Conservation (phyloP, 2,329 filamentous ascomycete genomes). For the Plectosphaerella cucumerina region DNA sequence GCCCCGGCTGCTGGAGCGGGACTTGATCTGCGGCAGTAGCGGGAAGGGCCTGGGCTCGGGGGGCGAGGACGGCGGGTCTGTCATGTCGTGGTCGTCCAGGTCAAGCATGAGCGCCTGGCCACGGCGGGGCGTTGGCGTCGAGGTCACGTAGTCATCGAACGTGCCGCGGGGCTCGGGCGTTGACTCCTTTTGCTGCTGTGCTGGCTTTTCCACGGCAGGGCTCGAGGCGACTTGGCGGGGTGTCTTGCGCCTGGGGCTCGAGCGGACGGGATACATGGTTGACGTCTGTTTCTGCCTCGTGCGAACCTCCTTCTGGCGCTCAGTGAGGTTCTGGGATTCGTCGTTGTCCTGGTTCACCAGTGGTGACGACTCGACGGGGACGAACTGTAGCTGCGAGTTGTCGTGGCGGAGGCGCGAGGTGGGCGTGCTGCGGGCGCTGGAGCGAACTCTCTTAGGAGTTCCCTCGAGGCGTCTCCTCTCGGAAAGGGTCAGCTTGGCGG, state of each 20-base stretch:
- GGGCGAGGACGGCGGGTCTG: constrained; percentile 55
- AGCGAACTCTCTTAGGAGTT: constrained; percentile 14
- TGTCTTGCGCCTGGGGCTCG: constrained; percentile 36
- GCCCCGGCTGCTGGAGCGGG: constrained; percentile 37
- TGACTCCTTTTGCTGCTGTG: constrained; percentile 22
- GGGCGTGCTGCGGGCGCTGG: constrained; percentile 2
- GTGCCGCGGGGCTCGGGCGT: constrained; percentile 41
- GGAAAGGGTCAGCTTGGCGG: constrained; percentile 25
- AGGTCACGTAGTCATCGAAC: constrained; percentile 51
- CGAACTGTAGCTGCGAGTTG: constrained; percentile 78
- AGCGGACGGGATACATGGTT: constrained; percentile 64
- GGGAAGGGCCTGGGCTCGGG: constrained; percentile 50
- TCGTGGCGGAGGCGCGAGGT: constrained; percentile 64
- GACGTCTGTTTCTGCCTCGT: constrained; percentile 64
- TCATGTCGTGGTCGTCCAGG: constrained; percentile 40
- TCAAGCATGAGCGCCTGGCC: constrained; percentile 46
- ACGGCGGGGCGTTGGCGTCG: constrained; percentile 57
- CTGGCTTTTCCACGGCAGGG: constrained; percentile 4
- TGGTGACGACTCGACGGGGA: constrained; percentile 59
- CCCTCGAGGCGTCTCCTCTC: constrained; percentile 17
- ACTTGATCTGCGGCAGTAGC: constrained; percentile 46
- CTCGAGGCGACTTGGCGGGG: neutral
- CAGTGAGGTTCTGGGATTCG: constrained; percentile 73
- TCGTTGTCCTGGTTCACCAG: constrained; percentile 35
- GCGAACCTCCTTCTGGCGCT: constrained; percentile 73